A percentile compares a stretch with the other conserved stretches of the same genome.
Evolutionary conservation across 495 filamentous ascomycete species (phyloP).

Genomic region (Bryoglossum gracile): DNA sequence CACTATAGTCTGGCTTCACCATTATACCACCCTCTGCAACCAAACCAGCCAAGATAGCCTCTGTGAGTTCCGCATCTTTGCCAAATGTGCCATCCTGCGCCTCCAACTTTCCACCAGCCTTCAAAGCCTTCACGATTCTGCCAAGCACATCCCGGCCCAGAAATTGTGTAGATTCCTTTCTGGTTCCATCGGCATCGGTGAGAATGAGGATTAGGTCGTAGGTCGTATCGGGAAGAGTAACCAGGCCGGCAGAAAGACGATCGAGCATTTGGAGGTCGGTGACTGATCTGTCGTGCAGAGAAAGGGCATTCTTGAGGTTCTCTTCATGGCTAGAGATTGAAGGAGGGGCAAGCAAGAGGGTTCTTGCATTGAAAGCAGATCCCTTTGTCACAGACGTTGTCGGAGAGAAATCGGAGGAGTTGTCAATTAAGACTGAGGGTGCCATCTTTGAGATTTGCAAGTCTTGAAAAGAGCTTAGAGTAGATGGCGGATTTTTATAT

Average conservation of each 20-base stretch:
- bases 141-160: slow-evolving; percentile 61
- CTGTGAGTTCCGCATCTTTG: slow-evolving; percentile 37
- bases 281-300: slow-evolving; percentile 56
- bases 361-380: slow-evolving; percentile 24
- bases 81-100: slow-evolving; percentile 60
- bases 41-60: slow-evolving; percentile 79
- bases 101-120: slow-evolving; percentile 59
- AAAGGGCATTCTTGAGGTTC: slow-evolving; percentile 36
- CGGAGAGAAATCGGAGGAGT: slow-evolving; percentile 33
- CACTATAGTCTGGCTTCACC: slow-evolving; percentile 62
- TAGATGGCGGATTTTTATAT: no score
- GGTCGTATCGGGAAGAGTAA: slow-evolving; percentile 63
- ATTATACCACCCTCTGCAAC: slow-evolving; percentile 55
- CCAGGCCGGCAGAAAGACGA: slow-evolving; percentile 76
- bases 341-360: slow-evolving; percentile 48
- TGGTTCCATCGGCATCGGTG: slow-evolving; percentile 59
- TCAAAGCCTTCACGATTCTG: slow-evolving; percentile 59
- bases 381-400: slow-evolving; percentile 18
- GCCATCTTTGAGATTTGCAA: slow-evolving; percentile 26
- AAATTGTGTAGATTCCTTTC: slow-evolving; percentile 50
- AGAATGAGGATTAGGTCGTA: slow-evolving; percentile 87
- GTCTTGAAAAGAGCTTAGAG: background rate
- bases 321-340: slow-evolving; percentile 44
- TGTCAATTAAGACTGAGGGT: slow-evolving; percentile 34
- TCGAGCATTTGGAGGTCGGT: slow-evolving; percentile 99